These are phyloP conservation scores for Pythium oligandrum DNA, from an alignment of 352 stramenopile genomes.

Conservation along the genomic window DNA sequence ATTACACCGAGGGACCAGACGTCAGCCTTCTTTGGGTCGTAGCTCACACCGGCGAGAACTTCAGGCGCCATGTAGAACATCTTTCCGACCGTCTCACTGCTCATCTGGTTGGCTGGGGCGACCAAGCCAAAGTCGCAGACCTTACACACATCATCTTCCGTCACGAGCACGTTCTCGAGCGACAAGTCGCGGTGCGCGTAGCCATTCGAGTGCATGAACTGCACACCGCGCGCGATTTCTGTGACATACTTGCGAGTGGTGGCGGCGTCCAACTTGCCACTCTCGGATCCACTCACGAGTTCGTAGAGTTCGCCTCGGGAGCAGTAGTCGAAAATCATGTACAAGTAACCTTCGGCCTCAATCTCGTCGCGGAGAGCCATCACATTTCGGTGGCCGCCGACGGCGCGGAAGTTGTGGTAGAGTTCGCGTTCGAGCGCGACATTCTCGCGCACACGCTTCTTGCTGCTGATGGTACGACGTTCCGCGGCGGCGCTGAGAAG, in stretches of 20 bases:
- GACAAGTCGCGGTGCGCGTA: constrained; percentile 81
- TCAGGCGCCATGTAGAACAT: constrained; percentile 86
- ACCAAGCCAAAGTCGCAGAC: constrained; percentile 82
- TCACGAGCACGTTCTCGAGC: constrained; percentile 82
- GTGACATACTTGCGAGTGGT: constrained; percentile 49
- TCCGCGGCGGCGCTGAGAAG: constrained; percentile 54
- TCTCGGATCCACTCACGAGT: constrained; percentile 47
- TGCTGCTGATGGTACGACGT: constrained; percentile 51
- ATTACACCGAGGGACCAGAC: constrained; percentile 85
- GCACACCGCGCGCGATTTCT: constrained; percentile 65
- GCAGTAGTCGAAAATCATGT: constrained; percentile 78
- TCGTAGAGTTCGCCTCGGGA: constrained; percentile 74
- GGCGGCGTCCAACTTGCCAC: constrained; percentile 41
- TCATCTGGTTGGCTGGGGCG: constrained; percentile 33
- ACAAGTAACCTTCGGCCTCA: constrained; percentile 72
- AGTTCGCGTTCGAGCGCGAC: constrained; percentile 70
- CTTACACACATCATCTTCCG: constrained; percentile 61
- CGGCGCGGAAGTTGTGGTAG: constrained; percentile 54
- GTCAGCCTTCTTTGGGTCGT: constrained; percentile 74
- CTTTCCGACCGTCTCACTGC: constrained; percentile 69
- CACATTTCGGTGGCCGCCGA: constrained; percentile 60
- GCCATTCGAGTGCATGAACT: constrained; percentile 70
- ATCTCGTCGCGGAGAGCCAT: constrained; percentile 72
- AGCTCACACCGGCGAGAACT: constrained; percentile 50
- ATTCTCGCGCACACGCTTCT: constrained; percentile 79